Evolutionary conservation across 371 early-diverging fungal genomes (phyloP).

Genomic region (Synchytrium microbalum): DNA sequence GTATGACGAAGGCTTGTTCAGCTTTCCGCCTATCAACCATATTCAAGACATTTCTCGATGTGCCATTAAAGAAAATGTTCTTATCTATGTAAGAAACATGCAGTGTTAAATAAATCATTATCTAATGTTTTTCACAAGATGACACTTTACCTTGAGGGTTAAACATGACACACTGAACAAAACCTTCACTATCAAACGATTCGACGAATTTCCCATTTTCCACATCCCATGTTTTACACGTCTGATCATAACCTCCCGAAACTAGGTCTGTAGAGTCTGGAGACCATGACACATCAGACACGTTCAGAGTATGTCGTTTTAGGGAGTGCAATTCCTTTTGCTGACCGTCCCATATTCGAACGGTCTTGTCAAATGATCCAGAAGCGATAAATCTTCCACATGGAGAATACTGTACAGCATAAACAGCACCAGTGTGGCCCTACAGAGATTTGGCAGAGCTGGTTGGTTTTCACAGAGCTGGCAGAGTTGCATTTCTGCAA

Average conservation of each 20-base stretch:
- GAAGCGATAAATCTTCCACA: slow-evolving; percentile 72
- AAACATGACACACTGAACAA: no score
- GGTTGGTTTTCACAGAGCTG: background rate
- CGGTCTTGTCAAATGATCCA: slow-evolving; percentile 86
- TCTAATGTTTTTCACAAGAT: no score
- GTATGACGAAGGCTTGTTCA: no score
- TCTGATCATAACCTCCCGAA: slow-evolving; percentile 73
- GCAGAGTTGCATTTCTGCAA: background rate
- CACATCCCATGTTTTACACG: slow-evolving; percentile 77
- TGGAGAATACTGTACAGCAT: slow-evolving; percentile 72
- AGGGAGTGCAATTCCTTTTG: slow-evolving; percentile 28
- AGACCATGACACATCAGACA: slow-evolving; percentile 78
- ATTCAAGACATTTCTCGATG: no score
- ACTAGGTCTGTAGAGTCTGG: slow-evolving; percentile 61
- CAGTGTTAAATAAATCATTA: no score
- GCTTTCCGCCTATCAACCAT: no score
- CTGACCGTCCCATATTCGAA: slow-evolving; percentile 78
- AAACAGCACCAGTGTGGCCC: slow-evolving; percentile 84
- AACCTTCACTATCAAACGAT: no score
- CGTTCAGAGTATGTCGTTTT: slow-evolving; percentile 67
- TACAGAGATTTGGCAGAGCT: slow-evolving; percentile 13
- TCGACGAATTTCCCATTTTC: slow-evolving; percentile 56
- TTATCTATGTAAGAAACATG: no score
- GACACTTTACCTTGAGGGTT: no score
- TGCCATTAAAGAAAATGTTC: no score